Evolutionary conservation across 495 filamentous ascomycete species (phyloP).

Genomic region (Neurospora sp.): DNA sequence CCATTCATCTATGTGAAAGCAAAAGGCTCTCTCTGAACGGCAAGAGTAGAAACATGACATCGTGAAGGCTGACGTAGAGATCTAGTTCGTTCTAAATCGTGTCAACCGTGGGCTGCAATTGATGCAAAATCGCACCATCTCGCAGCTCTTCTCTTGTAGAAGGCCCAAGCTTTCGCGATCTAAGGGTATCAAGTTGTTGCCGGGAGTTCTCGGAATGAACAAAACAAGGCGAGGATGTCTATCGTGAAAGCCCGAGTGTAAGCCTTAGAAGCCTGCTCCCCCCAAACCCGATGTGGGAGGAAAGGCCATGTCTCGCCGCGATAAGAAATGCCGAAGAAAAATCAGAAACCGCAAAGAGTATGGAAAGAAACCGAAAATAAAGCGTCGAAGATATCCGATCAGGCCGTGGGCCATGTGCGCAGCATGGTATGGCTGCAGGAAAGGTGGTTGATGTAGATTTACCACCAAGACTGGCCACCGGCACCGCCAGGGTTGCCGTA

Average conservation of each 20-base stretch:
- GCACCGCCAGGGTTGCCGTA: slow-evolving; percentile 74
- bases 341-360: background rate
- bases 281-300: slow-evolving; percentile 10
- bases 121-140: slow-evolving; percentile 17
- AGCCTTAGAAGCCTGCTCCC: slow-evolving; percentile 16
- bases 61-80: slow-evolving; percentile 23
- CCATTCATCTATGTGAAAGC: slow-evolving; percentile 31
- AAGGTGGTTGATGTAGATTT: slow-evolving; percentile 26
- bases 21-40: slow-evolving; percentile 30
- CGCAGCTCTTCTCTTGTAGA: slow-evolving; percentile 16
- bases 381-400: background rate
- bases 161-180: slow-evolving; percentile 21
- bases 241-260: slow-evolving; percentile 22
- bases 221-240: slow-evolving; percentile 17
- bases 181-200: slow-evolving; percentile 35
- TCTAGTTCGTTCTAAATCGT: slow-evolving; percentile 22
- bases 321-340: slow-evolving; percentile 12
- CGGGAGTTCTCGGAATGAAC: slow-evolving; percentile 13
- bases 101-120: slow-evolving; percentile 18
- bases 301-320: slow-evolving; percentile 23
- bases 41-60: slow-evolving; percentile 30
- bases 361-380: slow-evolving; percentile 8
- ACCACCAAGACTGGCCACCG: slow-evolving; percentile 91
- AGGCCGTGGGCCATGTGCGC: background rate
- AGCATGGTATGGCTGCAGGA: slow-evolving; percentile 2